Base-by-base conservation (phyloP, 2,329 filamentous ascomycete species). In the Didymella pomorum region DNA sequence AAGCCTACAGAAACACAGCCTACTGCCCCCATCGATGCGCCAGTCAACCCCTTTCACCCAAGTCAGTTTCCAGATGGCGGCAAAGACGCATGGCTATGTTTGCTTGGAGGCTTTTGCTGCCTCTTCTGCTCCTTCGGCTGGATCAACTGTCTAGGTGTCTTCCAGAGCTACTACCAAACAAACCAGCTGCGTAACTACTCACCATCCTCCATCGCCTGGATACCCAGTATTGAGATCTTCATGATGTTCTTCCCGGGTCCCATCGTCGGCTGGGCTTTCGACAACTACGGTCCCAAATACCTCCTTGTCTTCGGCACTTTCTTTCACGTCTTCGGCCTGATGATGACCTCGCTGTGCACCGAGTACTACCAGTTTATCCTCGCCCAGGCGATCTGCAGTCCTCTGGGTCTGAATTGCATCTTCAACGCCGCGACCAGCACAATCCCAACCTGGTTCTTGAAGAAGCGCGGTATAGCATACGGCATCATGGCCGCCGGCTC, bases 181-280 rank as follows among this genome's bases (percentile, higher is more conserved):
- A 71, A 82, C 48, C 78, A 80, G 44, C 73, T 83, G 1, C 63
- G 48, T 5, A 56, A 74, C 2, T 74, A 80, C 44, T 74, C 76
- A 1, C 60, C 79, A 0, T 77, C 74, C 7, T 77, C 72, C 7
- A 75, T 83, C 20, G 69, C 80, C 6, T 83, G 81, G 81, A 83
- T 82, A 14, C 69, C 79, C 1, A 80, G 79, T 0, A 64, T 69
- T 11, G 71, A 81, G 51, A 73, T 78, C 9, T 82, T 80, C 60
- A 72, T 82, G 64, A 81, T 89, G 79, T 83, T 84, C 42, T 37
- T 69, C 4, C 65, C 82, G 62, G 87, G 87, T 0, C 86, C 87
- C 0, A 66, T 90, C 8, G 82, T 87, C n/a, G 89, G 89, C 1
- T 85, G 83, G 39, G 45, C 88, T 0, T 89, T 83, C 64, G 89